These are phyloP conservation scores for Neurospora tetrasperma DNA, from an alignment of 495 filamentous ascomycete genomes.

Conservation along the genomic window DNA sequence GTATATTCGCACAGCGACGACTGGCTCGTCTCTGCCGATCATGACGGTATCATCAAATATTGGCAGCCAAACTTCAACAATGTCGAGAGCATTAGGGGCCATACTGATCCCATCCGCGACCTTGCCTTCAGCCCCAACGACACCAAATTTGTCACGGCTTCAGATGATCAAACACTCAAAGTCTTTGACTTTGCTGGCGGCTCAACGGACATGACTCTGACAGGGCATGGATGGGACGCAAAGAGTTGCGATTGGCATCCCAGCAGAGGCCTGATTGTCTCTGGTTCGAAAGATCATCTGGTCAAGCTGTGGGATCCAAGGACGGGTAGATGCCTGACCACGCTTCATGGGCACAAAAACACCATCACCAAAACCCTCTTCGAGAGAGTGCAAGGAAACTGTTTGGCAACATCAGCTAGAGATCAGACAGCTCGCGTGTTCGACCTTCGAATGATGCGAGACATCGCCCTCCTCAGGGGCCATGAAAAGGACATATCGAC, in stretches of 20 bases:
- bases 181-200: slow-evolving; percentile 95
- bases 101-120: slow-evolving; percentile 79
- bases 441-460: slow-evolving; percentile 96
- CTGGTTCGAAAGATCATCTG: slow-evolving; percentile 92
- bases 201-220: slow-evolving; percentile 65
- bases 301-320: slow-evolving; percentile 98
- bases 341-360: slow-evolving; percentile 95
- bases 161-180: slow-evolving; percentile 84
- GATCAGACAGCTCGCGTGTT: slow-evolving; percentile 89
- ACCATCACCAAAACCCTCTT: slow-evolving; percentile 84
- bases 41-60: slow-evolving; percentile 92
- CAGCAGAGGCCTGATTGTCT: slow-evolving; percentile 85
- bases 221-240: slow-evolving; percentile 91
- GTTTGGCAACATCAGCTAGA: slow-evolving; percentile 83
- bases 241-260: slow-evolving; percentile 97
- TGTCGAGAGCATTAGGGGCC: slow-evolving; percentile 86
- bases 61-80: slow-evolving; percentile 99
- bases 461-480: slow-evolving; percentile 80
- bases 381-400: slow-evolving; percentile 67
- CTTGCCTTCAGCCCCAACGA: slow-evolving; percentile 91
- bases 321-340: slow-evolving; percentile 79
- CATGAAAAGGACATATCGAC: slow-evolving; percentile 95
- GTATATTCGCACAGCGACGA: slow-evolving; percentile 90
- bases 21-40: slow-evolving; percentile 92
- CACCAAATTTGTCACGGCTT: slow-evolving; percentile 89